These are phyloP conservation scores for Schizosaccharomyces osmophilus DNA, from an alignment of 805 yeast species.

Conservation along the genomic window DNA sequence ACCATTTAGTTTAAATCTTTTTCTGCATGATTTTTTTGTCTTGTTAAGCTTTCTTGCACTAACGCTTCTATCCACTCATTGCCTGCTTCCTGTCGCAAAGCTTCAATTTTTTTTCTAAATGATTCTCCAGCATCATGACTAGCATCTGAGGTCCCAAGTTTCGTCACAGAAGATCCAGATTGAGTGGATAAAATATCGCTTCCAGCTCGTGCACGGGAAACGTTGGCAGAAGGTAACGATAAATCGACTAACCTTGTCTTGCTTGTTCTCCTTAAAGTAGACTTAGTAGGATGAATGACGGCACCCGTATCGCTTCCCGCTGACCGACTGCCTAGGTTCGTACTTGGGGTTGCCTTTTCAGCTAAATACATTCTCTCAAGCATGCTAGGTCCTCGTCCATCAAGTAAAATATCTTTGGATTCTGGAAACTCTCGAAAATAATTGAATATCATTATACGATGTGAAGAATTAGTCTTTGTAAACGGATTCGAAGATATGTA, in stretches of 20 bases:
- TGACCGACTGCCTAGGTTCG: background rate
- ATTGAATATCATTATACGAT: slow-evolving; percentile 10
- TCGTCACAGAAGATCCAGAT: background rate
- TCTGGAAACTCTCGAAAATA: slow-evolving; percentile 9
- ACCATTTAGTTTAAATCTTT: background rate
- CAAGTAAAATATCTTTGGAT: slow-evolving; percentile 9
- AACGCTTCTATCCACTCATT: slow-evolving; percentile 10
- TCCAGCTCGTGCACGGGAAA: background rate
- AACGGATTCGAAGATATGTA: slow-evolving; percentile 12
- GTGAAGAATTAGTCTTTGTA: slow-evolving; percentile 7
- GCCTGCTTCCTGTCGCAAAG: slow-evolving; percentile 10
- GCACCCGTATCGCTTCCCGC: background rate
- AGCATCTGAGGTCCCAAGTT: background rate
- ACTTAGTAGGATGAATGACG: background rate
- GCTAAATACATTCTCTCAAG: slow-evolving; percentile 9
- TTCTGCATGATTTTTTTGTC: background rate
- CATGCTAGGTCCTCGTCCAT: slow-evolving; percentile 11
- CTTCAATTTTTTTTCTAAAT: slow-evolving; percentile 16
- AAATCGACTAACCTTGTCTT: background rate
- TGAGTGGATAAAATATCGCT: background rate
- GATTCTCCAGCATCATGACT: slow-evolving; percentile 11
- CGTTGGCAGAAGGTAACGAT: background rate
- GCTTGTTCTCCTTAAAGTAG: background rate
- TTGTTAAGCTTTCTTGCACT: background rate
- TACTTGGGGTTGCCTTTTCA: slow-evolving; percentile 5